phyloP scores from a whole-genome alignment of 2,329 filamentous ascomycete genomes.

The Diaporthe batatas region DNA sequence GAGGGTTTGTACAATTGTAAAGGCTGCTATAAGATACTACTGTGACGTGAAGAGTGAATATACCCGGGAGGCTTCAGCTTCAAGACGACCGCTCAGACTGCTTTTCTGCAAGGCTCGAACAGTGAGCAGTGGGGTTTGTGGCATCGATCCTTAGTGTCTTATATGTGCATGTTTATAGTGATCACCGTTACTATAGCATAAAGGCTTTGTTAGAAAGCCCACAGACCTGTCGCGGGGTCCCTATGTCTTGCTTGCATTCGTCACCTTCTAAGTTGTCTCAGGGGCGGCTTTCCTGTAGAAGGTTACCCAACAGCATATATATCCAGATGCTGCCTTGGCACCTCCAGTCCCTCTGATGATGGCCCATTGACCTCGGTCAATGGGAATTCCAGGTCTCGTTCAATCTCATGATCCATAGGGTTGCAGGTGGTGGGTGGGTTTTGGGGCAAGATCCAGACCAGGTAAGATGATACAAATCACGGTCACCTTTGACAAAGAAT shows the following conservation, averaged over 20 bases:
- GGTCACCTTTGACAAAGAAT: neutral
- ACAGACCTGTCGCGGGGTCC: no score
- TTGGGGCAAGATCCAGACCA: neutral
- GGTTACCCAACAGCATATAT: no score
- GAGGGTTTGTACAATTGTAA: constrained; percentile 17
- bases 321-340: neutral
- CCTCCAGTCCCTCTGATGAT: neutral
- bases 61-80: constrained; percentile 10
- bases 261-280: no score
- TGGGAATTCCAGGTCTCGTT: no score
- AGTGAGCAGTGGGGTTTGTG: neutral
- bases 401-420: no score
- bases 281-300: no score
- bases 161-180: no score
- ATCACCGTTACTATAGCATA: no score
- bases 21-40: constrained; percentile 11
- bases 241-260: no score
- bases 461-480: neutral
- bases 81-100: neutral
- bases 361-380: neutral
- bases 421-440: neutral
- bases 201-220: no score
- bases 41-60: constrained; percentile 14
- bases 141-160: neutral
- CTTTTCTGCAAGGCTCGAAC: neutral